Evolutionary conservation across 148 eudicot species (phyloP), one percentile per base, ranked within the genome.

Genomic region (Vaccinium vitisidaea): DNA sequence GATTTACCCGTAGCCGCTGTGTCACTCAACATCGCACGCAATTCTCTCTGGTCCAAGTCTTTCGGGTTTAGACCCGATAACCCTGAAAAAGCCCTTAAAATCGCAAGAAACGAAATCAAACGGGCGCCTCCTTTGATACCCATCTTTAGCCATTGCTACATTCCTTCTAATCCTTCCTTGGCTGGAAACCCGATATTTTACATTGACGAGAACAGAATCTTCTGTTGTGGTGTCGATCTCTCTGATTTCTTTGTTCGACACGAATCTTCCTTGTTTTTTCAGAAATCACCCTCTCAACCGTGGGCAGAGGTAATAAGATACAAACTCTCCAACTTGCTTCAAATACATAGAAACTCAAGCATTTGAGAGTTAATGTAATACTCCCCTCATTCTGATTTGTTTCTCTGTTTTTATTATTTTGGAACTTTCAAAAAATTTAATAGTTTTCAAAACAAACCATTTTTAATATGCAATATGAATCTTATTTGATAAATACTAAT

Each of bases 111-210:
- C 27, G 91, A 91, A 2, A 87, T 95, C 14, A 93, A 92, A 80
- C 86, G 93, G 39, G 98, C 98, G 14, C 99, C 99, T 0, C 85
- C 94, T 13, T 67, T 97, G 84, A 92, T 97, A 27, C 99, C 99
- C 16, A 85, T 97, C 49, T 93, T 93, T 82, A 92, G 88, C 88
- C 96, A 90, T 65, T 97, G 99, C 65, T 97, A 97, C 80, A 90
- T 97, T 63, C 97, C 99, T 0, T 92, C 98, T 53, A 93, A 89
- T 69, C 99, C 99, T 1, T 88, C 88, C 12, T 85, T 97, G 59
- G 95, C 98, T 4, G 99, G 99, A 1, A 97, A 94, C 84, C 99
- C 99, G 0, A 75, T 95, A 0, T 97, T 97, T 56, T 95, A 86
- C 88, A 89, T 96, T 10, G 99, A 97, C 75, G 99, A 97, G 88